These are phyloP conservation scores for Dalechampia spathulata DNA, from an alignment of 441 rosid genomes.

Conservation along the genomic window DNA sequence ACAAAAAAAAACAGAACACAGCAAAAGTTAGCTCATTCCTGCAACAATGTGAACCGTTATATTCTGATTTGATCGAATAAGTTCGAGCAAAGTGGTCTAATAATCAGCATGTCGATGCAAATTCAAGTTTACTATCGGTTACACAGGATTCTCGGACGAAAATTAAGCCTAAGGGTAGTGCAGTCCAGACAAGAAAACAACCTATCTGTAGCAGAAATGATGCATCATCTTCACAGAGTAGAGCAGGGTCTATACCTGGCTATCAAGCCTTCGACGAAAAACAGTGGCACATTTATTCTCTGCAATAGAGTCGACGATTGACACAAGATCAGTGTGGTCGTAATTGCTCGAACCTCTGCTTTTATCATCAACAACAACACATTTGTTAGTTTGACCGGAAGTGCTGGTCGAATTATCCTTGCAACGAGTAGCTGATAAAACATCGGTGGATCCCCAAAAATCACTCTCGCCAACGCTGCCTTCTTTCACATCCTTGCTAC, in stretches of 20 bases:
- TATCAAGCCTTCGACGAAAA: constrained; percentile 59
- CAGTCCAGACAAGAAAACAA: background rate
- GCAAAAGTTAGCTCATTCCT: constrained; percentile 7
- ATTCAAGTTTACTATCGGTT: background rate
- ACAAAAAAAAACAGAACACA: background rate
- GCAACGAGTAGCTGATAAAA: constrained; percentile 29
- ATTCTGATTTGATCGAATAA: background rate
- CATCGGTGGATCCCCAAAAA: constrained; percentile 37
- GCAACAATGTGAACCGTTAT: background rate
- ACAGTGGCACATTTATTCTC: constrained; percentile 53
- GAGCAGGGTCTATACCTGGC: constrained; percentile 45
- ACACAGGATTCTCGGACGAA: background rate
- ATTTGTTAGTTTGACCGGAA: constrained; percentile 29
- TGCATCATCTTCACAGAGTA: background rate
- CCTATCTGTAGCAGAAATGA: background rate
- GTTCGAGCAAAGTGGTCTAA: background rate
- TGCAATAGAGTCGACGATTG: constrained; percentile 39
- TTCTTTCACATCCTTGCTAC: constrained; percentile 46
- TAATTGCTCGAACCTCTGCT: constrained; percentile 28
- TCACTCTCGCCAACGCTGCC: constrained; percentile 66
- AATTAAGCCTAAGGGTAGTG: background rate
- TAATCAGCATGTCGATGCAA: background rate
- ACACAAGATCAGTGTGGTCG: constrained; percentile 31
- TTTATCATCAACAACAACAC: constrained; percentile 25
- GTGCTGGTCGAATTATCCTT: constrained; percentile 46